Evolutionary conservation across 306 rosid genomes (phyloP).

Genomic region (Mimosa bimucronata): DNA sequence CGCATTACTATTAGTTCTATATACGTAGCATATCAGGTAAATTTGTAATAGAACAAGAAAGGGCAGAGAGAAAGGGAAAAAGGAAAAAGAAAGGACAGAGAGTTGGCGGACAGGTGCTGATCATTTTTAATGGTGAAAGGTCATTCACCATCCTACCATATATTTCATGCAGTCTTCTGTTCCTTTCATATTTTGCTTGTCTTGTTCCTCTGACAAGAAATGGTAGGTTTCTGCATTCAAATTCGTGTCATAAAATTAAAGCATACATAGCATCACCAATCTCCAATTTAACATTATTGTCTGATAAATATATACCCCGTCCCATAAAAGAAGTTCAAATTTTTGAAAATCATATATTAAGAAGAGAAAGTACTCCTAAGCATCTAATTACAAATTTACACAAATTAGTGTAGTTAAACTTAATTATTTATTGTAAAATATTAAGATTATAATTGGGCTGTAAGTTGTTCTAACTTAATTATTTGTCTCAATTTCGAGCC

Average conservation of each 20-base stretch:
- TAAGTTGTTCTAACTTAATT: no score
- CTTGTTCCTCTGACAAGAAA: slow-evolving; percentile 31
- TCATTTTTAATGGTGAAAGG: background rate
- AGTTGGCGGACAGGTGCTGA: slow-evolving; percentile 12
- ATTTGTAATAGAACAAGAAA: background rate
- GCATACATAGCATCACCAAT: no score
- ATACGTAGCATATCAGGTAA: background rate
- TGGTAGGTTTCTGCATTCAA: slow-evolving; percentile 42
- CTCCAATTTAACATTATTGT: no score
- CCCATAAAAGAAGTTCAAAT: no score
- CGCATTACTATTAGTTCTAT: background rate
- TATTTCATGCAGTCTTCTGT: slow-evolving; percentile 5
- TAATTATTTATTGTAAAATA: no score
- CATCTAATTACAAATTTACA: no score
- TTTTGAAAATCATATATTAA: no score
- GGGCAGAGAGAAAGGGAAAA: background rate
- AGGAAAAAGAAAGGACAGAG: background rate
- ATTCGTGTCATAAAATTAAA: background rate
- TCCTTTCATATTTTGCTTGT: slow-evolving; percentile 13
- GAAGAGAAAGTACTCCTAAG: no score
- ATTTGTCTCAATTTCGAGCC: no score
- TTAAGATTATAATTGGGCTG: no score
- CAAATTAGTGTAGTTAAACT: no score
- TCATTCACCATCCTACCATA: background rate
- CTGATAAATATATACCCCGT: no score